A percentile compares a stretch with the other conserved stretches of the same genome.
These are phyloP conservation scores for Dactylellina parvicollis DNA, from an alignment of 2,329 filamentous ascomycete species.

Conservation along the genomic window DNA sequence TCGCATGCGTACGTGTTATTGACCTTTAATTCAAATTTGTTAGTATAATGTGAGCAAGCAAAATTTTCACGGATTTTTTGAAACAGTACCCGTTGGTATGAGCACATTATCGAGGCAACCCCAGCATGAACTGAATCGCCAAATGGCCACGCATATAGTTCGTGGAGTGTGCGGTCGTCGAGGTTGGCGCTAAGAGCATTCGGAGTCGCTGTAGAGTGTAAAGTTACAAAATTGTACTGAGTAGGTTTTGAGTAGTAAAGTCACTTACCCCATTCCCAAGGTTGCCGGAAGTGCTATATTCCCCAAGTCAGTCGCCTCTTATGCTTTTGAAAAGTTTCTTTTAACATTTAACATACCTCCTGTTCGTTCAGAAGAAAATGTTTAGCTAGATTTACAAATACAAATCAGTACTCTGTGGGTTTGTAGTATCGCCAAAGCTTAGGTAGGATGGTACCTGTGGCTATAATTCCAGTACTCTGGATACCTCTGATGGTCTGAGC, in stretches of 20 bases:
- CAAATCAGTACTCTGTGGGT: neutral
- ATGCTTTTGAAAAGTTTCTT: neutral
- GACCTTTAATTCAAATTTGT: no score
- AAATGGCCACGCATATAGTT: conserved; percentile 88
- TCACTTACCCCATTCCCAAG: conserved; percentile 35
- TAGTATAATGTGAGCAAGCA: no score
- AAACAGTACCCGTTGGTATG: conserved; percentile 70
- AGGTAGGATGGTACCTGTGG: conserved; percentile 33
- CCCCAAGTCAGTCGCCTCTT: neutral
- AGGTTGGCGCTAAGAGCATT: conserved; percentile 67
- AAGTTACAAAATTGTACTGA: neutral
- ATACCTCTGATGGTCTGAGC: conserved; percentile 34
- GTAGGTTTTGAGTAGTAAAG: neutral
- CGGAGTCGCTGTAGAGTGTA: conserved; percentile 13
- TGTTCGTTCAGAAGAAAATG: conserved; percentile 37
- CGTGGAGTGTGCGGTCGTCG: conserved; percentile 77
- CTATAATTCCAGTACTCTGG: conserved; percentile 28
- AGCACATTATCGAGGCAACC: conserved; percentile 83
- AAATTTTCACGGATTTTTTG: neutral
- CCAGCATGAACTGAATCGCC: conserved; percentile 80
- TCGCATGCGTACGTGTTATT: conserved; percentile 77
- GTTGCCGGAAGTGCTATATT: conserved; percentile 25
- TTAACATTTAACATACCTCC: conserved; percentile 12
- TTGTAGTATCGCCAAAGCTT: neutral
- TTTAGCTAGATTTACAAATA: no score